Evolutionary conservation across 768 basidiomycete species (phyloP).

Genomic region (Tylopilus plumbeoviolaceoides): DNA sequence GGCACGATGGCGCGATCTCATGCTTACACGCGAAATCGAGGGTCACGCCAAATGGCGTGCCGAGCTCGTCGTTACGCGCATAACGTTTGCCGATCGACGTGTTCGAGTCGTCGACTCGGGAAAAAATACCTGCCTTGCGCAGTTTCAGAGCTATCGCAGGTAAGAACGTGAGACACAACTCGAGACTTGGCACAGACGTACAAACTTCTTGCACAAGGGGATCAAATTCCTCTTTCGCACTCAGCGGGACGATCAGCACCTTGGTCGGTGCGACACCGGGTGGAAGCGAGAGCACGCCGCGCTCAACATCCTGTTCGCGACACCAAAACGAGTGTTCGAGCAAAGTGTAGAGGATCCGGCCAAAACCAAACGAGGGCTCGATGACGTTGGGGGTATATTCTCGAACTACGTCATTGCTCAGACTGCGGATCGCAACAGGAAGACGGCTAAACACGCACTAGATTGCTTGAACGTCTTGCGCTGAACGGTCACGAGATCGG

Average conservation of each 20-base stretch:
- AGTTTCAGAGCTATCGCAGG: slow-evolving; percentile 67
- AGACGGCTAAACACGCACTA: slow-evolving; percentile 42
- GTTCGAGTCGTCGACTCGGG: slow-evolving; percentile 93
- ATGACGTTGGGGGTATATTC: slow-evolving; percentile 98
- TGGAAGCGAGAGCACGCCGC: slow-evolving; percentile 86
- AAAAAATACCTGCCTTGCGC: slow-evolving; percentile 84
- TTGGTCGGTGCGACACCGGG: slow-evolving; percentile 92
- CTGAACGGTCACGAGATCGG: slow-evolving; percentile 73
- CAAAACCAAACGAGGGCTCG: slow-evolving; percentile 97
- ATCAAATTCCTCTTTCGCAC: slow-evolving; percentile 77
- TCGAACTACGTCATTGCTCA: slow-evolving; percentile 56
- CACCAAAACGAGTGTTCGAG: slow-evolving; percentile 97
- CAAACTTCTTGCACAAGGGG: slow-evolving; percentile 87
- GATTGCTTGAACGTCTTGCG: slow-evolving; percentile 85
- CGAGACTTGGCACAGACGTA: slow-evolving; percentile 43
- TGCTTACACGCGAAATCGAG: slow-evolving; percentile 83
- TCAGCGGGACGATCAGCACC: slow-evolving; percentile 93
- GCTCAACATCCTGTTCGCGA: slow-evolving; percentile 86
- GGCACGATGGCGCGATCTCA: no score
- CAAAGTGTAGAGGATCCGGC: slow-evolving; percentile 89
- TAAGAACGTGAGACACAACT: not conserved
- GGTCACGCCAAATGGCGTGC: slow-evolving; percentile 95
- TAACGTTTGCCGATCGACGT: slow-evolving; percentile 96
- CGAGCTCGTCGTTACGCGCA: slow-evolving; percentile 96
- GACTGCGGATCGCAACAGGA: slow-evolving; percentile 9